Base-by-base conservation (phyloP, 2,329 filamentous ascomycete genomes). In the Aspergillus uvarum region DNA sequence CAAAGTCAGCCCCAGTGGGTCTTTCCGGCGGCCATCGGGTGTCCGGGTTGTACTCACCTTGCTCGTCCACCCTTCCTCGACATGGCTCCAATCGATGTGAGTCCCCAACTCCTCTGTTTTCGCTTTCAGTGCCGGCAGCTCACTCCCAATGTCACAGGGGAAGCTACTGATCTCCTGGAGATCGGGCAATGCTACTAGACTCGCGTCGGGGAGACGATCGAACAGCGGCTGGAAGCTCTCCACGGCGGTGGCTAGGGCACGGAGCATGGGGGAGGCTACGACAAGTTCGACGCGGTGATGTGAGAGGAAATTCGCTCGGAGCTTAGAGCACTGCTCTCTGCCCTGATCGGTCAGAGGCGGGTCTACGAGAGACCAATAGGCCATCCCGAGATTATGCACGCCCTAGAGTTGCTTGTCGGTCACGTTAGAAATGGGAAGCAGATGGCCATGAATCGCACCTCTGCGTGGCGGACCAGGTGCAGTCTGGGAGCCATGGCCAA, bases 101-200 rank as follows among this genome's bases (percentile, higher is more conserved):
- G 1, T 12, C 5, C 14, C 32, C 4, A 16, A 16, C 4, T 35
- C 32, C 32, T 35, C 32, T 2, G 14, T 16, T 6, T 16, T 35
- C 1, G 35, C 16, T n/a, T 48, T n/a, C 14, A 58, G 54, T 10
- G 44, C 84, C 8, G 74, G 60, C 1, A 69, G 65, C 3, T 80
- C 72, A n/a, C 82, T 85, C 3, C 91, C 91, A 1, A 83, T 85
- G 70, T 96, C 91, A 73, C 90, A 91, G 0, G 89, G 88, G 19
- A 86, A 77, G 54, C 85, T 81, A 5, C 85, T 87, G 0, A 90
- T 85, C 74, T 96, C 91, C 75, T 96, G 91, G 7, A 91, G 77
- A 59, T 88, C 84, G 0, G 90, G 89, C 16, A 92, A 76, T 0
- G 87, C 85, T 16, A 87, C 74, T 53, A 93, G 73, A 68, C 64